phyloP scores from a whole-genome alignment of 305 asterid genomes.

The Withania somnifera region DNA sequence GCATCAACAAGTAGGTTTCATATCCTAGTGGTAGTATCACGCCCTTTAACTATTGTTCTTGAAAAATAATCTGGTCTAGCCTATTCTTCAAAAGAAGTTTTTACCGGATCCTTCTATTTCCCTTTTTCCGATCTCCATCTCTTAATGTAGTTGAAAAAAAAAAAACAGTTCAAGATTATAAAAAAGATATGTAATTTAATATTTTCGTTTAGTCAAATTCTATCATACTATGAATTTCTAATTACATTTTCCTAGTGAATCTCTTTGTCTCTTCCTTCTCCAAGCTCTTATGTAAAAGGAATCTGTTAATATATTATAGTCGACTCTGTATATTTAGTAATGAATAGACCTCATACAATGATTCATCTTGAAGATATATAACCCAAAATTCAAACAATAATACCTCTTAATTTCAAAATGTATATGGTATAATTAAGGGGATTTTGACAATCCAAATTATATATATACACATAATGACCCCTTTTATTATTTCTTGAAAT shows the following conservation, averaged over 20 bases:
- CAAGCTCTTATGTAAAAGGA: too few species aligned
- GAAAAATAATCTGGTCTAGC: too few species aligned
- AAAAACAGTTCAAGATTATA: not conserved
- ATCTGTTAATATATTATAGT: too few species aligned
- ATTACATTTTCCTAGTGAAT: not conserved
- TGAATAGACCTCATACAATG: not conserved
- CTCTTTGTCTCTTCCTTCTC: not conserved
- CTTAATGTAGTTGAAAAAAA: not conserved
- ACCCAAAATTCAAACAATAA: not conserved
- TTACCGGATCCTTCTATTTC: too few species aligned
- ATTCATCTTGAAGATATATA: not conserved
- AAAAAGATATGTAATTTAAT: not conserved
- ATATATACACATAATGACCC: slow-evolving; percentile 27
- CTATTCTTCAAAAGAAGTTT: too few species aligned
- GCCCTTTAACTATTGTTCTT: too few species aligned
- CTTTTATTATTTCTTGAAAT: slow-evolving; percentile 52
- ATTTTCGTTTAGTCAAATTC: not conserved
- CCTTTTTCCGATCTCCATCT: too few species aligned
- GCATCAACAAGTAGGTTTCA: too few species aligned
- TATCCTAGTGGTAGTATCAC: too few species aligned
- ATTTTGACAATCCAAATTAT: slow-evolving; percentile 46
- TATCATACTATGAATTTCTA: not conserved
- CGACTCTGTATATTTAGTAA: too few species aligned
- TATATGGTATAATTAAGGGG: slow-evolving; percentile 15
- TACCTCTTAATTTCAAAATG: slow-evolving; percentile 18